Conservation (phyloP, 495 filamentous ascomycete species). For the Neurospora sp. region DNA sequence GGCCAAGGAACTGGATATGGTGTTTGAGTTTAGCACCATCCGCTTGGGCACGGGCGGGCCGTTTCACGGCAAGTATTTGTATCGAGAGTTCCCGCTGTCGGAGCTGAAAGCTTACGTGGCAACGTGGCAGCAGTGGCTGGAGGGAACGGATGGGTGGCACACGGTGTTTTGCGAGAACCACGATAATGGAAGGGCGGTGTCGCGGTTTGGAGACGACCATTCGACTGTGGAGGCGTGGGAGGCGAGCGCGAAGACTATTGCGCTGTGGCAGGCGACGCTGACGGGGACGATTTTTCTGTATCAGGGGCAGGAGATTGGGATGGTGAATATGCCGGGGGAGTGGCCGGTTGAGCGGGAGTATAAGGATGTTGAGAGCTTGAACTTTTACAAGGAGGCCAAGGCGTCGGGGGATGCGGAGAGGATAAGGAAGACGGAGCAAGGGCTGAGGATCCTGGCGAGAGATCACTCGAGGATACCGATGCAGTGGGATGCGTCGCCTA, state of each 20-base stretch:
- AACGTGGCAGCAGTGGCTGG: conserved; percentile 51
- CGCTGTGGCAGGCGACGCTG: conserved; percentile 39
- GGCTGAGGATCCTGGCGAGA: conserved; percentile 41
- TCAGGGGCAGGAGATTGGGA: conserved; percentile 64
- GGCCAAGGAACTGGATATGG: conserved; percentile 53
- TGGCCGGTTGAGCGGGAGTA: conserved; percentile 52
- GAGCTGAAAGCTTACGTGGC: conserved; percentile 45
- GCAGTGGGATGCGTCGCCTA: conserved; percentile 44
- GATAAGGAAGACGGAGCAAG: conserved; percentile 27
- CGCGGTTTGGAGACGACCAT: conserved; percentile 38
- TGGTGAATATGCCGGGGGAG: conserved; percentile 50
- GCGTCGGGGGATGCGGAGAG: conserved; percentile 17
- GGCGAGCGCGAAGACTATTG: conserved; percentile 51
- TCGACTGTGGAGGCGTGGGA: conserved; percentile 35
- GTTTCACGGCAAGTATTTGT: conserved; percentile 11
- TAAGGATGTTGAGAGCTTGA: conserved; percentile 54
- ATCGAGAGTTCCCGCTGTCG: conserved; percentile 29
- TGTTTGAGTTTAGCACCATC: conserved; percentile 54
- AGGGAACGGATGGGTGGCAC: conserved; percentile 54
- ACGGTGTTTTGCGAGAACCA: conserved; percentile 60
- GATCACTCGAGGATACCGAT: conserved; percentile 54
- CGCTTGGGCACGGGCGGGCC: conserved; percentile 43
- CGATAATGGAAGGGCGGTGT: conserved; percentile 51
- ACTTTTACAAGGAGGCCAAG: conserved; percentile 41
- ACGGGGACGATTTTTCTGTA: conserved; percentile 46